phyloP scores from a whole-genome alignment of 345 rosid species.

The Heritiera fomes region DNA sequence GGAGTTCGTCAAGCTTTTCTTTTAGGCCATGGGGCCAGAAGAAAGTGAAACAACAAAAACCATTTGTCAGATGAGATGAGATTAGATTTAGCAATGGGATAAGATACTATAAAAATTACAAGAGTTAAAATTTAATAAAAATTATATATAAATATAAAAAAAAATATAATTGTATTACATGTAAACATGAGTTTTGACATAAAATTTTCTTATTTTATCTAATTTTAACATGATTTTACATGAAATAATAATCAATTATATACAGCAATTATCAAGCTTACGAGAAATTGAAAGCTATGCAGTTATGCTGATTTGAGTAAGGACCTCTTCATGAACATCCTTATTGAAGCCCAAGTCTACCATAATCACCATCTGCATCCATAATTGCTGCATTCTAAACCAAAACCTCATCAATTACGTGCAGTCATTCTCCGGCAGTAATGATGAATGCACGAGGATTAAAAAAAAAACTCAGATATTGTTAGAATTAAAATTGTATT shows the following conservation, averaged over 20 bases:
- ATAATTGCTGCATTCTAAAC: constrained; percentile 81
- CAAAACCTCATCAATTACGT: constrained; percentile 32
- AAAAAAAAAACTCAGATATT: background rate
- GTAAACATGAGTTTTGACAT: too few species aligned
- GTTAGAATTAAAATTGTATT: background rate
- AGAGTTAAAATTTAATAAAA: too few species aligned
- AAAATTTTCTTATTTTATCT: too few species aligned
- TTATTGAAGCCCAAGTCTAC: constrained; percentile 56
- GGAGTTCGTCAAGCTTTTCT: constrained; percentile 50
- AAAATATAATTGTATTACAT: too few species aligned
- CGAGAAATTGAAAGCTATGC: too few species aligned
- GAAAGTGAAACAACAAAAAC: background rate
- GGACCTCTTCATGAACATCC: constrained; percentile 65
- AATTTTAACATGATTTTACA: too few species aligned
- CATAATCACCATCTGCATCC: constrained; percentile 70
- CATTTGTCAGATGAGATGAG: background rate
- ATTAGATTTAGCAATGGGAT: too few species aligned
- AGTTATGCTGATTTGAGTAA: background rate
- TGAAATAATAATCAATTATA: too few species aligned
- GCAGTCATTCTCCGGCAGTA: background rate
- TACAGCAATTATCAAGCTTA: too few species aligned
- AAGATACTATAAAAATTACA: too few species aligned
- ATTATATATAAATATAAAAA: too few species aligned
- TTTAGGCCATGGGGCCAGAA: background rate
- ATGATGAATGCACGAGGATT: background rate